These are phyloP conservation scores for Vigna angularis DNA, from an alignment of 306 rosid species.

Conservation along the genomic window DNA sequence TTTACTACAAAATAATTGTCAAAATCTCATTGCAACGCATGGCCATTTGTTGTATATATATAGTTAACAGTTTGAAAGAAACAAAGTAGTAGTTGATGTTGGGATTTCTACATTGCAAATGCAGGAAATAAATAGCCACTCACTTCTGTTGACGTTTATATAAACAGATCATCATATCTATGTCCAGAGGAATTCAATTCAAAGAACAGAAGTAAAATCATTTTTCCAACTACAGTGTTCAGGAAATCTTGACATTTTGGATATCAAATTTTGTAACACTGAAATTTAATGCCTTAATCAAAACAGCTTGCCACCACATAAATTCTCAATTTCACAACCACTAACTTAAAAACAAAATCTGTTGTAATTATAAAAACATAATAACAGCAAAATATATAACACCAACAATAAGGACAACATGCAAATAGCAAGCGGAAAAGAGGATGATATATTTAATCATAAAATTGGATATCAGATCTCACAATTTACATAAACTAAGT, in stretches of 20 bases:
- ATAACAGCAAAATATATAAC: slow-evolving; percentile 4
- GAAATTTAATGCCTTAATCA: slow-evolving; percentile 14
- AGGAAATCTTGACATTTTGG: slow-evolving; percentile 10
- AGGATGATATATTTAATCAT: not conserved
- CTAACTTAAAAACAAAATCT: not conserved
- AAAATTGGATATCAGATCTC: slow-evolving; percentile 19
- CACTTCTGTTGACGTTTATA: not conserved
- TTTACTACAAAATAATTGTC: not conserved
- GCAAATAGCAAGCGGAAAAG: not conserved
- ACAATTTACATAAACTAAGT: slow-evolving; percentile 11
- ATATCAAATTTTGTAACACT: slow-evolving; percentile 15
- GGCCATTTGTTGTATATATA: not conserved
- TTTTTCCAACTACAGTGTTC: slow-evolving; percentile 16
- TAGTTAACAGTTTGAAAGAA: slow-evolving; percentile 16
- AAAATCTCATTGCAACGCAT: not conserved
- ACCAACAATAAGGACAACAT: slow-evolving; percentile 23
- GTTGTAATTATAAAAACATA: too few species aligned
- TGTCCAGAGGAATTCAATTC: slow-evolving; percentile 21
- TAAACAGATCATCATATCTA: slow-evolving; percentile 18
- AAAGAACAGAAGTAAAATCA: slow-evolving; percentile 25
- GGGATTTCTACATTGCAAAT: slow-evolving; percentile 25
- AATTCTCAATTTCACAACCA: slow-evolving; percentile 16
- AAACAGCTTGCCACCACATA: not conserved
- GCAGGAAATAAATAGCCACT: not conserved
- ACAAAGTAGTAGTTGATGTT: slow-evolving; percentile 2